Evolutionary conservation across 2,329 filamentous ascomycete genomes (phyloP).

Genomic region (Parastagonospora nodorum): DNA sequence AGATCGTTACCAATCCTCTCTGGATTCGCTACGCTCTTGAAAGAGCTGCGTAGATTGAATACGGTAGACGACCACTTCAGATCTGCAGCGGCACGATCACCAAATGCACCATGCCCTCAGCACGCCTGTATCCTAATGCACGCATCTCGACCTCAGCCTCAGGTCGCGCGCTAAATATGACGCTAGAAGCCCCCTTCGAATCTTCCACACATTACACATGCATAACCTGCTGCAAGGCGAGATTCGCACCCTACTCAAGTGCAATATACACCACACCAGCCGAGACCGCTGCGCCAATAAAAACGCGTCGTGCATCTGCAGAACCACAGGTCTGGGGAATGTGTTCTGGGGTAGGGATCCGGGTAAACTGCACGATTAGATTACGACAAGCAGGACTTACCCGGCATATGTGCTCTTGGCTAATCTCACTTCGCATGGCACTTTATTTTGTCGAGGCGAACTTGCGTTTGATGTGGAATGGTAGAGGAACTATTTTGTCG

Average conservation of each 20-base stretch:
- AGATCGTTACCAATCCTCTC: too few species aligned
- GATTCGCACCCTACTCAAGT: constrained; percentile 8
- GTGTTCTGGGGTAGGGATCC: constrained; percentile 10
- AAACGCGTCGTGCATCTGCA: not conserved
- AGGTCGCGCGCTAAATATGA: constrained; percentile 5
- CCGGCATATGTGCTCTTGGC: constrained; percentile 15
- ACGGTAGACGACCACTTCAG: too few species aligned
- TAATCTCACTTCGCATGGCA: constrained; percentile 12
- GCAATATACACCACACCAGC: constrained; percentile 13
- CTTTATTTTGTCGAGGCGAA: constrained; percentile 8
- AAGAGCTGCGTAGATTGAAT: too few species aligned
- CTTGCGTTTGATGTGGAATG: constrained; percentile 8
- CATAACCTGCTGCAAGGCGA: constrained; percentile 9
- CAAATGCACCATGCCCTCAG: not conserved
- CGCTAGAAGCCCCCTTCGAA: constrained; percentile 24
- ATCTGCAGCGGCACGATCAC: too few species aligned
- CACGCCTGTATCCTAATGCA: not conserved
- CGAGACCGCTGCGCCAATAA: constrained; percentile 7
- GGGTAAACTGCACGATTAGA: constrained; percentile 21
- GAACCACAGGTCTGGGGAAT: constrained; percentile 6
- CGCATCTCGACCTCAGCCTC: constrained; percentile 12
- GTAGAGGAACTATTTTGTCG: not conserved
- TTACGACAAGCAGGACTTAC: constrained; percentile 6
- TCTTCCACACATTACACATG: constrained; percentile 15
- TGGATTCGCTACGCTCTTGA: too few species aligned